A percentile compares a stretch with the other conserved stretches of the same genome.
These are phyloP conservation scores for Daldinia grandis DNA, from an alignment of 495 filamentous ascomycete genomes.

Conservation along the genomic window DNA sequence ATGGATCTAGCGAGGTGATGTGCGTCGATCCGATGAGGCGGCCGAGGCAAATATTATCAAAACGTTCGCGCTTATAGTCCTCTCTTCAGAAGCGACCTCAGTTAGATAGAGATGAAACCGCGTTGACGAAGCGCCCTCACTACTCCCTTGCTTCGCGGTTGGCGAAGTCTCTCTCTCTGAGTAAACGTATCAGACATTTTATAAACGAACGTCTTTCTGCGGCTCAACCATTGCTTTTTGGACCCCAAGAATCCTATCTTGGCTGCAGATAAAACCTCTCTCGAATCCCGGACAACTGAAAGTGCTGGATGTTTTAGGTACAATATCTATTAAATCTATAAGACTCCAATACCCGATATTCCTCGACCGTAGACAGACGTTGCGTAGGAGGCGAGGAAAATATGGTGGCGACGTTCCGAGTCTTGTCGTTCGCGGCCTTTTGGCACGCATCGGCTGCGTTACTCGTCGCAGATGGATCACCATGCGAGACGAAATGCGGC, in stretches of 20 bases:
- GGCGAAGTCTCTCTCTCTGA: conserved; percentile 2
- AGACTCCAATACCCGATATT: background rate
- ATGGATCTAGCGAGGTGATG: conserved; percentile 36
- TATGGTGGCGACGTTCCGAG: conserved; percentile 12
- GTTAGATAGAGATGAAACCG: conserved; percentile 26
- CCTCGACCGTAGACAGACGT: conserved; percentile 1
- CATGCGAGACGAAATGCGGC: conserved; percentile 55
- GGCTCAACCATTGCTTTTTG: conserved; percentile 16
- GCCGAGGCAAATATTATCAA: conserved; percentile 35
- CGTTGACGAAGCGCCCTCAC: conserved; percentile 24
- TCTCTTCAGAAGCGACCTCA: conserved; percentile 2
- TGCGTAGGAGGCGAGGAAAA: background rate
- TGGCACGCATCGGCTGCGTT: conserved; percentile 47
- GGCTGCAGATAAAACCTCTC: conserved; percentile 14
- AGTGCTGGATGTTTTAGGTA: background rate
- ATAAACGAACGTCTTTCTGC: conserved; percentile 28
- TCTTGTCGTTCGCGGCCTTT: conserved; percentile 30
- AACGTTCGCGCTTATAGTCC: conserved; percentile 35
- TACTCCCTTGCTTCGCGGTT: conserved; percentile 33
- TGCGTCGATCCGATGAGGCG: conserved; percentile 29
- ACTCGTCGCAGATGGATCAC: conserved; percentile 50
- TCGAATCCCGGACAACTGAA: conserved; percentile 11
- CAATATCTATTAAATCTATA: background rate
- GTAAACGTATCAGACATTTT: conserved; percentile 12
- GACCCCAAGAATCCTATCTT: conserved; percentile 16